Evolutionary conservation across 2,329 filamentous ascomycete species (phyloP), one percentile per base, ranked within the genome.

Genomic region (Phyllosticta capitalensis): DNA sequence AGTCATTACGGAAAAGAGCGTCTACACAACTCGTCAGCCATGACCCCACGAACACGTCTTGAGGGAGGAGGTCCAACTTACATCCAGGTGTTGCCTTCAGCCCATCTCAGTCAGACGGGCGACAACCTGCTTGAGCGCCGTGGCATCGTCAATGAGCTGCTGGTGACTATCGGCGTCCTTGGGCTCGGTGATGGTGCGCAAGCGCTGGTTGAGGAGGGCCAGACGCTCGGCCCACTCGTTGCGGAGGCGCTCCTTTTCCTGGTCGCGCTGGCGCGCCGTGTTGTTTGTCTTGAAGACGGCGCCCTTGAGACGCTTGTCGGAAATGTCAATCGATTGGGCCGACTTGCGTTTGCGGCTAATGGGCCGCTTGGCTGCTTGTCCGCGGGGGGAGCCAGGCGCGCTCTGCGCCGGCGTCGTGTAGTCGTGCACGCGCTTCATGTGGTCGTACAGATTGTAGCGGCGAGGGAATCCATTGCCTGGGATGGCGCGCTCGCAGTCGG

Each of bases 401-500:
- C 65, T 68, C 12, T 63, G 59, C n/a, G 62, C 68, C 0, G 70
- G 67, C 33, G 69, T 69, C 49, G 69, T 78, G 67, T 82, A 83
- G 65, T 83, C 81, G 67, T 97, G 92, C 7, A 96, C 92, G 63
- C 92, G 87, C 77, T 90, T 90, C 92, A 96, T 96, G 80, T 97
- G 92, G 76, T 97, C 92, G 74, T 88, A 86, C 58, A 96, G 83
- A 76, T 97, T 97, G 90, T 94, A 97, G 68, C 92, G 87, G 67
- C 92, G 87, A 45, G 92, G 92, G 70, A 97, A 97, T 67, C 92
- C 92, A 72, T 92, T 90, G 67, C 90, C 91, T 22, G 83, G 79
- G 33, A 87, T 79, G 61, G 90, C 85, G 64, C 92, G 87, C 69
- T 96, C 91, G 69, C 92, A 97, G 63, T 89, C 90, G 26, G 87